A percentile compares a stretch with the other conserved stretches of the same genome.
Evolutionary conservation across 2,329 filamentous ascomycete species (phyloP).

Genomic region (Calycina herbarum): DNA sequence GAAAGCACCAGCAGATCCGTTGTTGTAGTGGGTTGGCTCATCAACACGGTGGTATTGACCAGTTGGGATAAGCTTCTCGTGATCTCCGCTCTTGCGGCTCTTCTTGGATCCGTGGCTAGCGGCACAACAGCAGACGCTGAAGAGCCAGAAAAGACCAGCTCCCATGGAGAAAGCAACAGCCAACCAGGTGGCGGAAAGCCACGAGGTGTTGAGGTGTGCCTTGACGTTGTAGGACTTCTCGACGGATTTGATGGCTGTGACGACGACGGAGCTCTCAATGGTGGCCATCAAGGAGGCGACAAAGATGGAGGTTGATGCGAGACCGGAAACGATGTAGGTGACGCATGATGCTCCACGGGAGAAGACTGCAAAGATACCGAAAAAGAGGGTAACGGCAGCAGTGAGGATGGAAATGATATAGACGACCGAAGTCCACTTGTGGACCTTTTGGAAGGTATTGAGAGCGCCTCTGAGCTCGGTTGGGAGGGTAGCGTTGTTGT

Average conservation of each 20-base stretch:
- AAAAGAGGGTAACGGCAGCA: slow-evolving; percentile 69
- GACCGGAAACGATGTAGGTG: slow-evolving; percentile 72
- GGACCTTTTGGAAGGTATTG: slow-evolving; percentile 70
- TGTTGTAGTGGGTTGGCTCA: slow-evolving; percentile 40
- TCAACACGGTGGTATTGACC: slow-evolving; percentile 48
- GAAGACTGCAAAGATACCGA: slow-evolving; percentile 82
- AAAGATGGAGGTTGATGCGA: slow-evolving; percentile 57
- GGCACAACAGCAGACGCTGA: slow-evolving; percentile 85
- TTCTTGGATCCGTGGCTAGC: slow-evolving; percentile 23
- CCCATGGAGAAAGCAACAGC: slow-evolving; percentile 74
- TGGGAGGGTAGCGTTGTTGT: slow-evolving; percentile 58
- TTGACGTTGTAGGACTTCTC: slow-evolving; percentile 72
- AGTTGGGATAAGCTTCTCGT: slow-evolving; percentile 34
- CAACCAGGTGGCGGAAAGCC: slow-evolving; percentile 76
- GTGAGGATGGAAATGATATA: slow-evolving; percentile 73
- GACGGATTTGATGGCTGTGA: slow-evolving; percentile 64
- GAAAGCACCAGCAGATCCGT: slow-evolving; percentile 40
- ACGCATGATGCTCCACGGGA: slow-evolving; percentile 78
- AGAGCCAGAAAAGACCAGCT: slow-evolving; percentile 84
- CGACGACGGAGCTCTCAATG: slow-evolving; percentile 68
- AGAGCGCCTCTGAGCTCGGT: slow-evolving; percentile 65
- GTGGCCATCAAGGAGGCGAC: slow-evolving; percentile 73
- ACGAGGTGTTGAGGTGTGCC: slow-evolving; percentile 64
- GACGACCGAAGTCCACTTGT: slow-evolving; percentile 80
- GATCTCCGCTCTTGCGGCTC: slow-evolving; percentile 26